Conservation (phyloP, 495 filamentous ascomycete genomes). For the Aspergillus nanangensis region DNA sequence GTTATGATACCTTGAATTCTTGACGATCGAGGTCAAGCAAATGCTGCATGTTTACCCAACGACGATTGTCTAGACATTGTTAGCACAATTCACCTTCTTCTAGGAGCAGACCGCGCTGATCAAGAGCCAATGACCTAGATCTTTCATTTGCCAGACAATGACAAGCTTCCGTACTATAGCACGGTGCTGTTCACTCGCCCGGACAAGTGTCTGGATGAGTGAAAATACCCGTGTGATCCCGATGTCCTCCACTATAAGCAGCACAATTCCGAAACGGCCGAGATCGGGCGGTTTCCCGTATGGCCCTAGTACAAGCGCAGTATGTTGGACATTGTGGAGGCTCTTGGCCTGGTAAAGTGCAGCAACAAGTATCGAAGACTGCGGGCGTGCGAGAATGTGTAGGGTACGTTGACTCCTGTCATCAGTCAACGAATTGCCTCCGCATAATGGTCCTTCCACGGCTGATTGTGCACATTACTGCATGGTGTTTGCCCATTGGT, state of each 20-base stretch:
- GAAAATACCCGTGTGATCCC: background rate
- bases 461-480: background rate
- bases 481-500: background rate
- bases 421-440: background rate
- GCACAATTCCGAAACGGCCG: background rate
- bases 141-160: conserved; percentile 6
- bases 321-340: background rate
- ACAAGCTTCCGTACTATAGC: conserved; percentile 1
- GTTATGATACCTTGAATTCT: conserved; percentile 1
- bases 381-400: background rate
- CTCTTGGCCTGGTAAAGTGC: background rate
- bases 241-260: conserved; percentile 1
- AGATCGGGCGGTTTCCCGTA: conserved; percentile 2
- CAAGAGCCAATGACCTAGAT: background rate
- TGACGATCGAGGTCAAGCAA: conserved; percentile 1
- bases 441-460: background rate
- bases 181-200: conserved; percentile 1
- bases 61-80: conserved; percentile 1
- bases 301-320: background rate
- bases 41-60: conserved; percentile 1
- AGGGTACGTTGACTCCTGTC: background rate
- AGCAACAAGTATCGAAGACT: background rate
- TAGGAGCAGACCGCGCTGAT: background rate
- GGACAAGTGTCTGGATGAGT: background rate
- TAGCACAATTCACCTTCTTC: background rate